These are phyloP conservation scores for Blastobotrys parvus DNA, from an alignment of 805 yeast species.

Conservation along the genomic window DNA sequence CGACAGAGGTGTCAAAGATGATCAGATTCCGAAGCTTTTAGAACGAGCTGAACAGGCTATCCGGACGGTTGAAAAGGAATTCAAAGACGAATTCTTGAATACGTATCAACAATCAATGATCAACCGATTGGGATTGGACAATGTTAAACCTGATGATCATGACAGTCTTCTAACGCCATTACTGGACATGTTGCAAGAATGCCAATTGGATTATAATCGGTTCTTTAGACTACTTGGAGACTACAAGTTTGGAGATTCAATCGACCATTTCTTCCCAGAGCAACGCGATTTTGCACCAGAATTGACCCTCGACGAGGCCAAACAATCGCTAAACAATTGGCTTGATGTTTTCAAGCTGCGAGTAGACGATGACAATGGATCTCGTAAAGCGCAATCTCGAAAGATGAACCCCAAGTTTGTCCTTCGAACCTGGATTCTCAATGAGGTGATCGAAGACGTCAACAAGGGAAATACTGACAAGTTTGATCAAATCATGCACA, in stretches of 20 bases:
- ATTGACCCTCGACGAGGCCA: constrained; percentile 27
- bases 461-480: constrained; percentile 42
- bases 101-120: constrained; percentile 51
- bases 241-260: constrained; percentile 27
- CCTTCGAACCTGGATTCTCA: constrained; percentile 79
- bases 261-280: constrained; percentile 26
- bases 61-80: constrained; percentile 54
- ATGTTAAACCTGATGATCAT: constrained; percentile 32
- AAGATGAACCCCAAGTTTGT: constrained; percentile 66
- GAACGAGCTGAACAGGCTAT: constrained; percentile 58
- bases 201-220: constrained; percentile 69
- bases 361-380: constrained; percentile 31
- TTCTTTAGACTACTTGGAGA: constrained; percentile 63
- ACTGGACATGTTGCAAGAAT: constrained; percentile 48
- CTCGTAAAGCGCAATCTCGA: constrained; percentile 37
- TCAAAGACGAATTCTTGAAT: constrained; percentile 50
- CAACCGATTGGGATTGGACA: constrained; percentile 58
- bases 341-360: constrained; percentile 40
- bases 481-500: constrained; percentile 53
- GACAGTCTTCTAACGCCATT: constrained; percentile 45
- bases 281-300: constrained; percentile 28
- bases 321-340: constrained; percentile 46
- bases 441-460: constrained; percentile 65
- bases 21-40: constrained; percentile 39
- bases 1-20: constrained; percentile 38